Evolutionary conservation across 495 filamentous ascomycete species (phyloP), one percentile per base, ranked within the genome.

Genomic region (Filosporella fistucella): DNA sequence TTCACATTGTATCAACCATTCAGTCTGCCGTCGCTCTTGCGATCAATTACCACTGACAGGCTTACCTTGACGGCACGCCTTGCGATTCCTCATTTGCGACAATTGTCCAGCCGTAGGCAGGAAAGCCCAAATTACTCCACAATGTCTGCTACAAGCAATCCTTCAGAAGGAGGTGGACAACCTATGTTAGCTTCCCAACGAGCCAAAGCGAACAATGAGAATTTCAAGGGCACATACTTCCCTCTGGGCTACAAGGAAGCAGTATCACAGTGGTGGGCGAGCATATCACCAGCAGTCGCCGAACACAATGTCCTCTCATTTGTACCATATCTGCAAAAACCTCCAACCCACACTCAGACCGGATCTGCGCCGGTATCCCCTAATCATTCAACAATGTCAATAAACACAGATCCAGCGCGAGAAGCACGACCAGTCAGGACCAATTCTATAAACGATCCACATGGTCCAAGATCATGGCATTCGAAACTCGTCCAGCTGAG

Each of bases 241-340:
- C 89, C 93, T 3, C 67, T 98, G 18, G 85, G 89, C 20, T 95
- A 94, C 68, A 89, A 89, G 56, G 91, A 95, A 42, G 91, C 86
- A 11, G 86, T 93, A 47, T 79, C 70, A 43, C 94, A 98, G 76
- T 98, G 93, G 91, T 97, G 91, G 93, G 77, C 85, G 20, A 81
- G 79, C 56, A 63, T 93, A 32, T 81, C 90, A 18, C 80, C 91
- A 23, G 84, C 85, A n/a, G 71, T 78, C 28, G 90, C 93, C 10
- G 93, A 98, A 66, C 89, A 95, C 51, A 82, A 82, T 48, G 93
- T 98, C 12, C 78, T 98, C 35, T 88, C 85, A 33, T 88, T 80
- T 63, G 80, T 98, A 5, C 93, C 94, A 6, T 86, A 89, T 61
- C 80, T 96, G 10, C 80, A 82, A 56, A 80, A 86, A 58, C 75